Evolutionary conservation across 106 monocot species (phyloP), one percentile per base, ranked within the genome.

Genomic region (Amphibolis antarctica): DNA sequence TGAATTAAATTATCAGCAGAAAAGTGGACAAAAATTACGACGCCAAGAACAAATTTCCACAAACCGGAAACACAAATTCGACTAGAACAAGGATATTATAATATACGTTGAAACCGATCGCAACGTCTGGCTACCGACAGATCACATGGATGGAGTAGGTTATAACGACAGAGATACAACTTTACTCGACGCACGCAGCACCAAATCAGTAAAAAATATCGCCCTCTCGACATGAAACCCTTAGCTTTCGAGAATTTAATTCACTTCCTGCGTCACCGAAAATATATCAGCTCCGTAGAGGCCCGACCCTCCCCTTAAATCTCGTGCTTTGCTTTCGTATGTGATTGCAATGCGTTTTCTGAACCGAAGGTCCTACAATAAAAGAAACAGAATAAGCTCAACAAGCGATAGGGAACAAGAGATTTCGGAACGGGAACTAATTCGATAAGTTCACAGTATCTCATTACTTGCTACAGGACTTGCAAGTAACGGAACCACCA

Each of bases 381-480:
- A n/a, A n/a, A n/a, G n/a, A 42, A 27, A 63, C 1, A 28, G 13
- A n/a, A 46, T 4, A 28, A 47, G 28, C n/a, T 30, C 1, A 25
- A 0, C 42, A 18, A 28, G 15, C 42, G 10, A 1, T 31, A 29
- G 18, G 18, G 9, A 52, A 29, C 22, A 64, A 25, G 14, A 15
- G 10, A 52, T 42, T 6, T 31, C 5, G 5, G 1, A 46, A 14
- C 1, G 15, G 14, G 47, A 28, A 31, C 55, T n/a, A n/a, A n/a
- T n/a, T n/a, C n/a, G n/a, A n/a, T n/a, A n/a, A n/a, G n/a, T n/a
- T n/a, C n/a, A n/a, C n/a, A n/a, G n/a, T n/a, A n/a, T n/a, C n/a
- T n/a, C n/a, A n/a, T 53, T 72, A 93, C 93, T 77, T 94, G 83
- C 28, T 77, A 74, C 88, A 94, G 26, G 83, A 81, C 59, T 80